Evolutionary conservation across 2,329 filamentous ascomycete species (phyloP), one percentile per base, ranked within the genome.

Genomic region (Cordyceps sp.): DNA sequence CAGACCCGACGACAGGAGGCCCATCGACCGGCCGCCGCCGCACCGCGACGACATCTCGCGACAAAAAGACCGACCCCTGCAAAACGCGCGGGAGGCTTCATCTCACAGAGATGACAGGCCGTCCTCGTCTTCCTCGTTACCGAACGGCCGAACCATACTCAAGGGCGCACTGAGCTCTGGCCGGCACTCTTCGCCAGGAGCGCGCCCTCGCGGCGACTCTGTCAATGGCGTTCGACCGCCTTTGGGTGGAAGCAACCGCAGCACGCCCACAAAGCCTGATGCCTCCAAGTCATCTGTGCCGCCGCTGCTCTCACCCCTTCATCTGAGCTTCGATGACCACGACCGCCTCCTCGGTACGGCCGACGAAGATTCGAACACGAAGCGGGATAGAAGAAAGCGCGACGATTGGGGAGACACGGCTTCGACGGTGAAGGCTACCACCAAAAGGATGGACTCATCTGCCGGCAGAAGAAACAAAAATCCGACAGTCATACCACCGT

Each of bases 301-400:
- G 8, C 63, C 61, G 3, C 42, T 73, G 20, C 44, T 73, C 12
- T 73, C 68, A 1, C 68, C 68, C 1, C 49, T 69, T 1, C 59
- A 58, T 23, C 52, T 69, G 10, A 55, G 54, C 24, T 54, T 64
- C 18, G 59, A 61, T 22, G 53, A 55, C 15, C 54, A 56, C 32
- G 26, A 34, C 10, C 34, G 34, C 3, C 25, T 16, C 5, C 33
- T 13, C 13, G 6, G 29, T 4, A 29, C 31, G 10, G 36, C 37
- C 19, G 54, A 59, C 6, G 38, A 41, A 2, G 38, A 45, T 6
- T 33, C 41, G 4, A 36, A 36, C 17, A 28, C 44, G 9, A 52
- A 48, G 41, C 45, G 43, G 38, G 42, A 48, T 32, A 43, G 44
- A 39, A 57, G 46, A 38, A 39, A 42, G 29, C 45, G 43, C 10